Conservation (phyloP, 139 green algal species). For the Haematococcus lacustris region DNA sequence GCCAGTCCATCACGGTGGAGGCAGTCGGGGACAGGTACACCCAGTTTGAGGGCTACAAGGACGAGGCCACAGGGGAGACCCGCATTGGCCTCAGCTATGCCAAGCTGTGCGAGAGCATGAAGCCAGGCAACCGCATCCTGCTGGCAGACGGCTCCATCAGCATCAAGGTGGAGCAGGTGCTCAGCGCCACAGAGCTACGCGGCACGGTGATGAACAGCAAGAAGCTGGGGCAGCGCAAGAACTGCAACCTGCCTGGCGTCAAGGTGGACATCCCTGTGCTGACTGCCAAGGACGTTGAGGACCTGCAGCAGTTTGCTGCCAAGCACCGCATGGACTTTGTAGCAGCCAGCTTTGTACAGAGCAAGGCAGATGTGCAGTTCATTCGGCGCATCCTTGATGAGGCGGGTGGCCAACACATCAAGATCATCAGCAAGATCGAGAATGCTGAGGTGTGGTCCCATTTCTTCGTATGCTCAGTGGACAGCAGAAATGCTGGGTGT, state of each 20-base stretch:
- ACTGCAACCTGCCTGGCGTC: conserved; percentile 65
- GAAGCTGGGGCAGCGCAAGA: conserved; percentile 47
- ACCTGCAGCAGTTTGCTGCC: conserved; percentile 52
- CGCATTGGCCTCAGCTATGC: conserved; percentile 50
- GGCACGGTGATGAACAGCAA: conserved; percentile 44
- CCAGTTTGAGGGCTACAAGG: conserved; percentile 37
- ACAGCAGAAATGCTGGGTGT: no score
- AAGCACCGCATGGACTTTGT: conserved; percentile 63
- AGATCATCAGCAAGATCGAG: conserved; percentile 70
- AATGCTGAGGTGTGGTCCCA: no score
- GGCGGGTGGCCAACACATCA: conserved; percentile 38
- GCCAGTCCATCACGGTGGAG: conserved; percentile 50
- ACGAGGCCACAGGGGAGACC: conserved; percentile 33
- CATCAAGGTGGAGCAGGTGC: conserved; percentile 41
- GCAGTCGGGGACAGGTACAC: conserved; percentile 48
- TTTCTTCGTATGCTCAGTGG: no score
- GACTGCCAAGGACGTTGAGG: conserved; percentile 57
- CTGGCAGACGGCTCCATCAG: conserved; percentile 49
- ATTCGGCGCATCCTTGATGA: conserved; percentile 50
- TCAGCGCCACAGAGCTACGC: conserved; percentile 21
- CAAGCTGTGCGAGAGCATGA: conserved; percentile 47
- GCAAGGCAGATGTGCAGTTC: conserved; percentile 49
- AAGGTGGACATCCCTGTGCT: conserved; percentile 72
- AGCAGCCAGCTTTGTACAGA: conserved; percentile 40
- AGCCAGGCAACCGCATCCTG: conserved; percentile 49